Evolutionary conservation across 139 green algal species (phyloP), one percentile per base, ranked within the genome.

Genomic region (Auxenochlorella protothecoides): DNA sequence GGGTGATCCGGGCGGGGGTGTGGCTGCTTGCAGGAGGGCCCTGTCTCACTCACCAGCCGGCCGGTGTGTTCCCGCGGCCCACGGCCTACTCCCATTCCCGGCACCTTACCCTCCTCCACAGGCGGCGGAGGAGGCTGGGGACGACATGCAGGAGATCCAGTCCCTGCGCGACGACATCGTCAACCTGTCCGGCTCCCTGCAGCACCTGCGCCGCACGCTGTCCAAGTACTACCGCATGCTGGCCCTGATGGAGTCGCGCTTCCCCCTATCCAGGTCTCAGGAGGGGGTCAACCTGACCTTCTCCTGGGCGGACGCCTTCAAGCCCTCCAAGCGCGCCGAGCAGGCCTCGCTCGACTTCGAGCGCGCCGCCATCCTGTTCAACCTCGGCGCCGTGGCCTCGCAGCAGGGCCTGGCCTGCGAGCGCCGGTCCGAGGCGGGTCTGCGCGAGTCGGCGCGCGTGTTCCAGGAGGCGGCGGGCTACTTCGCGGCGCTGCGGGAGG

Each of bases 321-420:
- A 84, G 15, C 72, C 80, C 27, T 82, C 70, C 59, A 90, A 89
- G 64, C 78, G 78, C 44, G 68, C 73, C 13, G 79, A 87, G 72
- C 85, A 93, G 79, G 60, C 67, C 59, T 96, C 90, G 79, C 89
- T 98, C 6, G 87, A 96, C 79, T 93, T 93, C 66, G 93, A 98
- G 74, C 96, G 96, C 78, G 90, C 93, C 3, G 79, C 85, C 5
- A 78, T 97, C n/a, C 67, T 93, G 54, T 98, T 98, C 84, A 98
- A 98, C 82, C 66, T 97, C 51, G 93, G 68, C 2, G 86, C 91
- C 3, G 75, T 90, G 59, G 66, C 69, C 10, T 87, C 76, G n/a
- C 92, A 97, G 83, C 65, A 85, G 65, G 93, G 72, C 16, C 66
- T 96, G 56, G 77, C 72, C 0, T 80, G 74, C 51, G 90, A 98